Base-by-base conservation (phyloP, 164 flowering plant genomes). In the Santalum album region DNA sequence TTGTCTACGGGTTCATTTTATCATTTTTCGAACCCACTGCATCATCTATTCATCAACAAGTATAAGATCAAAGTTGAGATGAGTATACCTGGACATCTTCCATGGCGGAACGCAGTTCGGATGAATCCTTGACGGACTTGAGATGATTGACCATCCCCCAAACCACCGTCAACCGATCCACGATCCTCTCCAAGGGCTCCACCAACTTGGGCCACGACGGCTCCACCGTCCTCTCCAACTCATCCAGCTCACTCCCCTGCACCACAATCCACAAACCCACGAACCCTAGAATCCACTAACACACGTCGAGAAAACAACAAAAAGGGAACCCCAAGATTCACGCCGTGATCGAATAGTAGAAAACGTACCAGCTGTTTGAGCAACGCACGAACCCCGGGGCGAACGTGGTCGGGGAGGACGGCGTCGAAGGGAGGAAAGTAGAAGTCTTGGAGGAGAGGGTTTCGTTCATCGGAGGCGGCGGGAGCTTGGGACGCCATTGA, bases 61-160 rank as follows among this genome's bases (percentile, higher is more conserved):
- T 29, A 29, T 9, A 29, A 29, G 9, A 29, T 29, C 34, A 4
- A 29, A 29, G 6, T 9, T 9, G 9, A 9, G 9, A 29, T 29
- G 9, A 29, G 6, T 29, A 0, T 39, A 92, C 99, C 95, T 89
- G 97, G 43, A 92, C 88, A 73, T 89, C 97, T 63, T 87, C 90
- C 50, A 92, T 81, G 34, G 97, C 97, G n/a, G 95, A 61, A 23
- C 99, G 95, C 20, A 90, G 81, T 50, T 92, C 99, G 17, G 90
- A 42, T 12, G 82, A 70, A 66, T 92, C 97, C 65, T 89, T 92
- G 19, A 89, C 99, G 6, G 84, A 39, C 77, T 92, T 90, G 25
- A 87, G 88, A 80, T 92, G 99, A 67, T 74, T 75, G 53, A 92
- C 85, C 11, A 86, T 70, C 9, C 99, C 97, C 99, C 97, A 92